phyloP scores from a whole-genome alignment of 2,329 filamentous ascomycete genomes.

The Fusarium nematophilum region DNA sequence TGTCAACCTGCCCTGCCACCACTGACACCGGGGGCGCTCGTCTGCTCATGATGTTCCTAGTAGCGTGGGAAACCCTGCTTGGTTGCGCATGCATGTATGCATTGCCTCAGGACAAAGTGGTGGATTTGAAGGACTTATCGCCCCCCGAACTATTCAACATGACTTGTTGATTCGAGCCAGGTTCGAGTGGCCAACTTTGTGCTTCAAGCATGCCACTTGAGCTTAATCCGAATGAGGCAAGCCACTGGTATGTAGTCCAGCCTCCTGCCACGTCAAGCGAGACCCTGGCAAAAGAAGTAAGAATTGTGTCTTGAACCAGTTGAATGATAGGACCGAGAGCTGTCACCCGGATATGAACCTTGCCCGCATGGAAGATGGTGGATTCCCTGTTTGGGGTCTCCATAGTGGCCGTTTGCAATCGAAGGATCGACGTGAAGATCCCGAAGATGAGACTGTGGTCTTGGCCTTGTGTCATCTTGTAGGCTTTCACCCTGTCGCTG shows the following conservation, averaged over 20 bases:
- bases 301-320: neutral
- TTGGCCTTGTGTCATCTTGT: constrained; percentile 24
- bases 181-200: neutral
- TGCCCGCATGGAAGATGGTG: constrained; percentile 1
- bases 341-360: neutral
- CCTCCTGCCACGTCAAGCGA: neutral
- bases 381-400: neutral
- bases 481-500: neutral
- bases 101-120: neutral
- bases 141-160: neutral
- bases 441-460: neutral
- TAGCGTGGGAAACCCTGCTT: neutral
- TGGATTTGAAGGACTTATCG: neutral
- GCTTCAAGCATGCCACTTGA: neutral
- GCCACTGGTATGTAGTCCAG: neutral
- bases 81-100: neutral
- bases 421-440: neutral
- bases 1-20: neutral
- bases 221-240: neutral
- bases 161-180: neutral
- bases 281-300: neutral
- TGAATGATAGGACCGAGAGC: constrained; percentile 1
- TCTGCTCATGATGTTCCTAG: neutral
- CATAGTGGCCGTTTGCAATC: constrained; percentile 16
- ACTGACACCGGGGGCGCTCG: neutral